Percentiles rank a stretch among this genome's conserved stretches.
phyloP scores from a whole-genome alignment of 257 asterid genomes.

The Gentiana dahurica region DNA sequence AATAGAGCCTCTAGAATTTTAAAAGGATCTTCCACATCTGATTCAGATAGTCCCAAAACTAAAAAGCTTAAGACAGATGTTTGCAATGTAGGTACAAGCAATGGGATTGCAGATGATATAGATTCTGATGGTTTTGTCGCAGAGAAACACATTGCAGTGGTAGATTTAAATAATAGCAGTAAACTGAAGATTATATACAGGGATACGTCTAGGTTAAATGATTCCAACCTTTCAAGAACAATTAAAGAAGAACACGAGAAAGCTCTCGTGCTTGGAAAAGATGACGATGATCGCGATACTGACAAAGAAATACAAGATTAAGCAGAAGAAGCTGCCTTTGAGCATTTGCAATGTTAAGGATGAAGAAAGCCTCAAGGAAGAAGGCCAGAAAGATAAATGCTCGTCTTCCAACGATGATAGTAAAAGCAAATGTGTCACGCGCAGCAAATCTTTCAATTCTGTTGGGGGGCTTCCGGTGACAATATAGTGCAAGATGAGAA shows the following conservation, averaged over 20 bases:
- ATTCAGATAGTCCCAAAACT: conserved; percentile 20
- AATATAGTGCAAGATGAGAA: conserved; percentile 28
- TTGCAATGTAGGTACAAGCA: conserved; percentile 2
- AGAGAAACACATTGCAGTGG: conserved; percentile 1
- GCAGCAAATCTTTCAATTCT: background rate
- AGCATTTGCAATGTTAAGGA: conserved; percentile 78
- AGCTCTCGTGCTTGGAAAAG: background rate
- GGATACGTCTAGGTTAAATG: background rate
- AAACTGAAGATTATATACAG: conserved; percentile 21
- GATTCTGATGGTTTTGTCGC: background rate
- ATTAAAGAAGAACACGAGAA: conserved; percentile 28
- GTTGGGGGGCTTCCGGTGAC: no score
- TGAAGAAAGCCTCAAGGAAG: conserved; percentile 48
- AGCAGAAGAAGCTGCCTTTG: conserved; percentile 81
- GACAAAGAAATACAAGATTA: conserved; percentile 51
- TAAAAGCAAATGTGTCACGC: conserved; percentile 10
- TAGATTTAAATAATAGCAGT: conserved; percentile 16
- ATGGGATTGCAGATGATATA: conserved; percentile 12
- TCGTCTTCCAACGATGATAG: conserved; percentile 15
- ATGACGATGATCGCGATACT: conserved; percentile 20
- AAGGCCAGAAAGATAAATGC: conserved; percentile 23
- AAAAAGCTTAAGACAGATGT: conserved; percentile 32
- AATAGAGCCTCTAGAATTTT: conserved; percentile 22
- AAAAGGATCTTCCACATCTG: conserved; percentile 15
- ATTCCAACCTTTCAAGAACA: conserved; percentile 20